These are phyloP conservation scores for Physcomitrium patens DNA, from an alignment of 225 moss, liverwort and hornwort genomes.

Conservation along the genomic window DNA sequence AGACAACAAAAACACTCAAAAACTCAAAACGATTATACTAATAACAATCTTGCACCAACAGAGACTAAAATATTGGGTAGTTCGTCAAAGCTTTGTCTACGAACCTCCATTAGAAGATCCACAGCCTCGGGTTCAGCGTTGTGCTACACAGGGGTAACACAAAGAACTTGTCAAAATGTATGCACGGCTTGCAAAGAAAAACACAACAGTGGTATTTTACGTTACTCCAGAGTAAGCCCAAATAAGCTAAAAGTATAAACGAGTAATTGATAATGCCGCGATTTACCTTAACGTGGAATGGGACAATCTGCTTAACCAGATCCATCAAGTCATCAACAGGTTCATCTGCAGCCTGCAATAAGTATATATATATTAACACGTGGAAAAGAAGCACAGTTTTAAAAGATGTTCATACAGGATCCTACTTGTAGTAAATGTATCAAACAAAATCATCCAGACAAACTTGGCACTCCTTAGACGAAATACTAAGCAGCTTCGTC, in stretches of 20 bases:
- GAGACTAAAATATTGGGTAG: slow-evolving; percentile 6
- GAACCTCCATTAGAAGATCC: slow-evolving; percentile 98
- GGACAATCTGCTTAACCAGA: slow-evolving; percentile 97
- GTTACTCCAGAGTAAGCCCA: slow-evolving; percentile 7
- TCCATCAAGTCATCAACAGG: slow-evolving; percentile 91
- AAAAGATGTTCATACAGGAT: neutral
- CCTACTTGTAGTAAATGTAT: neutral
- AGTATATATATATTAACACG: slow-evolving; percentile 17
- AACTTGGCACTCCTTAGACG: neutral
- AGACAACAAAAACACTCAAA: slow-evolving; percentile 11
- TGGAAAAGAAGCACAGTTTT: neutral
- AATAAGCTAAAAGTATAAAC: neutral
- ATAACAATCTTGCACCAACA: slow-evolving; percentile 3
- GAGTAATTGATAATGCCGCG: neutral
- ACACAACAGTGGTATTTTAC: neutral
- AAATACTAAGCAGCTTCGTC: neutral
- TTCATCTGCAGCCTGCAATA: slow-evolving; percentile 58
- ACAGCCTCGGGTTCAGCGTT: slow-evolving; percentile 99
- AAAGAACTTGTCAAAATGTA: slow-evolving; percentile 28
- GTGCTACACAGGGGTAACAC: slow-evolving; percentile 65
- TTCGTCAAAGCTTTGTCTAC: neutral
- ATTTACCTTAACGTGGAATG: slow-evolving; percentile 93
- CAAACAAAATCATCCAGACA: neutral
- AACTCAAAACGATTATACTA: slow-evolving; percentile 8
- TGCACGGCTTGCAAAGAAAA: neutral